These are phyloP conservation scores for Suillus lakei DNA, from an alignment of 768 basidiomycete genomes.

Conservation along the genomic window DNA sequence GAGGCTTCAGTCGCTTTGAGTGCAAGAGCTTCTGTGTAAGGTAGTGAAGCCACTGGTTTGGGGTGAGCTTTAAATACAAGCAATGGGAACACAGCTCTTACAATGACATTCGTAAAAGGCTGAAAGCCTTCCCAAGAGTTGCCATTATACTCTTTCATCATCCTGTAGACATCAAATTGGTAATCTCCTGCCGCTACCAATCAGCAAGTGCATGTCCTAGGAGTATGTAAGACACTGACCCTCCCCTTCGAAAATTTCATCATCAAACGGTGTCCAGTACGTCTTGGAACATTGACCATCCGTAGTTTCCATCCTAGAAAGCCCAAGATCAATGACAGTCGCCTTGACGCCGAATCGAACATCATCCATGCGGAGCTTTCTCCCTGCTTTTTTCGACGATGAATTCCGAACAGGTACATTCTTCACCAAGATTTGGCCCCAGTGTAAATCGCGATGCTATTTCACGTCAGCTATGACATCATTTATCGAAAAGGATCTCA, in stretches of 20 bases:
- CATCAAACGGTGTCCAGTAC: constrained; percentile 85
- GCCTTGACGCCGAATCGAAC: constrained; percentile 67
- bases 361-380: constrained; percentile 65
- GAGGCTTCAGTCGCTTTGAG: constrained; percentile 67
- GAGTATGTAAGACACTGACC: constrained; percentile 48
- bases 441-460: constrained; percentile 98
- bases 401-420: constrained; percentile 43
- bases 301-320: constrained; percentile 79
- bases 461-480: constrained; percentile 10
- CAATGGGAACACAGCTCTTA: constrained; percentile 40
- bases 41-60: constrained; percentile 88
- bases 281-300: constrained; percentile 49
- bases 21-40: constrained; percentile 73
- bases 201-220: constrained; percentile 12
- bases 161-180: constrained; percentile 94
- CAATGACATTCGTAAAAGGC: constrained; percentile 91
- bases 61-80: constrained; percentile 14
- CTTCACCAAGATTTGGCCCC: constrained; percentile 93
- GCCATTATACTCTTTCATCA: constrained; percentile 71
- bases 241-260: constrained; percentile 90
- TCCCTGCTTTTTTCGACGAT: constrained; percentile 38
- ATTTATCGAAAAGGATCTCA: constrained; percentile 37
- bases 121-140: constrained; percentile 76
- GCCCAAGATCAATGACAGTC: constrained; percentile 93
- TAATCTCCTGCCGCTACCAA: constrained; percentile 65